Evolutionary conservation across 2,329 filamentous ascomycete genomes (phyloP), one percentile per base, ranked within the genome.

Genomic region (Aspergillus costaricaensis): DNA sequence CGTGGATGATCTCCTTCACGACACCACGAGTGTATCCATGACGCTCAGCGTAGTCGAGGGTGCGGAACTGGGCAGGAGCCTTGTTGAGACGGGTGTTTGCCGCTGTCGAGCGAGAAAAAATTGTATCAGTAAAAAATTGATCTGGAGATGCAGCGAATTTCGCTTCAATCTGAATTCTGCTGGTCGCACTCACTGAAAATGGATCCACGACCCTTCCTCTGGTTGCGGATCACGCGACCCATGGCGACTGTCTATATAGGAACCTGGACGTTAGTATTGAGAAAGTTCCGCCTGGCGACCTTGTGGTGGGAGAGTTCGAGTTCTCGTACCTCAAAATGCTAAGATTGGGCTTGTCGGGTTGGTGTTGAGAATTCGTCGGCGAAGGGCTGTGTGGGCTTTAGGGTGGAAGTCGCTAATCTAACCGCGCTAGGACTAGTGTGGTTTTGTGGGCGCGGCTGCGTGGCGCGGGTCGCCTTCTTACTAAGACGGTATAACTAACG

Each of bases 1-100:
- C 95, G 89, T 99, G 95, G 83, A 99, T 91, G 83, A 98, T 97
- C 79, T 98, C 92, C 88, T 95, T 96, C 80, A 99, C 93, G 70
- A 98, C 88, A 83, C 95, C 95, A 75, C 95, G 91, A 79, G 96
- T 85, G 86, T 99, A 99, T 76, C 95, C 95, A 88, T 98, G 94
- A 80, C 91, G 88, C 86, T 97, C 93, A 80, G 92, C 88, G 82
- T 87, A 99, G 82, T 99, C 95, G 87, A 97, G 91, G 74, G 87
- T 91, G 83, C 95, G 87, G 90, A 99, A 98, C 85, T 96, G 91
- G 78, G 94, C 91, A 69, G 91, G 91, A 68, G 89, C 88, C 88
- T 98, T 97, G 86, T 95, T 94, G 79, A 98, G 88, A 83, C 91
- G 90, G 83, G 90, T 92, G 84, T 91, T 86, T 81, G 89, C 88